A percentile compares a stretch with the other conserved stretches of the same genome.
phyloP scores from a whole-genome alignment of 768 basidiomycete species.

The Panellus pusillus region DNA sequence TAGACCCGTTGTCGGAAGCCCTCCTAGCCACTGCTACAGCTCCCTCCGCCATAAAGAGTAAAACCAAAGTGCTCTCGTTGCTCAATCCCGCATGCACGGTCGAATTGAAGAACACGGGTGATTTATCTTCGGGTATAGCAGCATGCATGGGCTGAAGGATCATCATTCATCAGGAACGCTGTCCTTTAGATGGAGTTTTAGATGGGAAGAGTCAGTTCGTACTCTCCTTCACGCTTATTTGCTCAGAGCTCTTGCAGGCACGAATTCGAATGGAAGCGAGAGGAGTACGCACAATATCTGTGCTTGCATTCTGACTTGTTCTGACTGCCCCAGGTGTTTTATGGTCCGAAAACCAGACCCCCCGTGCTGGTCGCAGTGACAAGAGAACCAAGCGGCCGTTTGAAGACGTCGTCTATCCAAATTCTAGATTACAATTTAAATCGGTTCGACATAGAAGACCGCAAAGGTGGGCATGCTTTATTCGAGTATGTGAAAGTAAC shows the following conservation, averaged over 20 bases:
- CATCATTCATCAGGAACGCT: slow-evolving; percentile 69
- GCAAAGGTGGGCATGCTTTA: slow-evolving; percentile 40
- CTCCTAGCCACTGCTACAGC: slow-evolving; percentile 69
- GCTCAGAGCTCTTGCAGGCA: slow-evolving; percentile 46
- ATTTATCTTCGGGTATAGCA: no score
- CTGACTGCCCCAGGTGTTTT: slow-evolving; percentile 33
- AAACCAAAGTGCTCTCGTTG: slow-evolving; percentile 73
- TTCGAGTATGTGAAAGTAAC: background rate
- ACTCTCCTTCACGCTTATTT: background rate
- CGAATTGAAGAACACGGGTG: slow-evolving; percentile 71
- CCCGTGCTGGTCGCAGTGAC: slow-evolving; percentile 83
- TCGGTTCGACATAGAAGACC: slow-evolving; percentile 80
- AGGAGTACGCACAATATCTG: slow-evolving; percentile 50
- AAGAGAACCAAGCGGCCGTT: slow-evolving; percentile 67
- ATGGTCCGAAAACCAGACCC: slow-evolving; percentile 74
- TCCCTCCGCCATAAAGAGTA: slow-evolving; percentile 57
- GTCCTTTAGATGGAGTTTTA: slow-evolving; percentile 75
- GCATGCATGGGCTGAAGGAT: background rate
- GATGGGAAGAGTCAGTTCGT: slow-evolving; percentile 75
- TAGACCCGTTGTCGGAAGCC: slow-evolving; percentile 74
- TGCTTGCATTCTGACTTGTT: no score
- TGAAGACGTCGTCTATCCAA: slow-evolving; percentile 68
- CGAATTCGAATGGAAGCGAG: slow-evolving; percentile 83
- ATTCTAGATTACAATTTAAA: slow-evolving; percentile 85
- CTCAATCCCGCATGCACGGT: slow-evolving; percentile 71